Conservation (phyloP, 2,329 filamentous ascomycete species). For the Colletotrichum salicis region DNA sequence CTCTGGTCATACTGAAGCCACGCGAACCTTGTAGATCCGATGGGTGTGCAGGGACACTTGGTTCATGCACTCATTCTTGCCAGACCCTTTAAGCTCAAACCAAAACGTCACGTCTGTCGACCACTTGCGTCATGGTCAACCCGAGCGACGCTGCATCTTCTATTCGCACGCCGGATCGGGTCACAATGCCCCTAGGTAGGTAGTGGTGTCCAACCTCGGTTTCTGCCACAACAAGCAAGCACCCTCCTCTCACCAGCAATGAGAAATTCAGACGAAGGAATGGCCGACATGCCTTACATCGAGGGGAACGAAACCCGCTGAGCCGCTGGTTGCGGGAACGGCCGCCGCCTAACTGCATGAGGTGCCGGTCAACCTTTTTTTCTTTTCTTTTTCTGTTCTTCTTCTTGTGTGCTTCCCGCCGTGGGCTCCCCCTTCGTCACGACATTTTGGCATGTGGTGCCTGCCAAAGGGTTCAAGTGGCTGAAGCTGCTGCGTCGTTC, state of each 20-base stretch:
- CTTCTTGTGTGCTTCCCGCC: background rate
- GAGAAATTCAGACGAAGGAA: constrained; percentile 19
- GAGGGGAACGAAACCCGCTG: background rate
- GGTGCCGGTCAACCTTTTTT: background rate
- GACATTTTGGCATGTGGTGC: background rate
- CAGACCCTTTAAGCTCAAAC: background rate
- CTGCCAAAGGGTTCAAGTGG: background rate
- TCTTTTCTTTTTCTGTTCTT: background rate
- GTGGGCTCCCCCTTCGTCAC: background rate
- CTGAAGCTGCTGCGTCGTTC: constrained; percentile 15
- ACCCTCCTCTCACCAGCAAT: constrained; percentile 5
- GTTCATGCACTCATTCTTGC: constrained; percentile 17
- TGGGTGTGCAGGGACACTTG: constrained; percentile 12
- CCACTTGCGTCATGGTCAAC: constrained; percentile 16
- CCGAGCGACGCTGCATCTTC: background rate
- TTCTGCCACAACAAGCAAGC: constrained; percentile 20
- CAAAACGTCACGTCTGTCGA: constrained; percentile 9
- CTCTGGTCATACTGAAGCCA: background rate
- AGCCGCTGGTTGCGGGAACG: constrained; percentile 19
- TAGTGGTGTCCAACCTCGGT: constrained; percentile 4
- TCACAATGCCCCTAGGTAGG: background rate
- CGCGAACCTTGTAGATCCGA: background rate
- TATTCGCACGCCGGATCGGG: background rate
- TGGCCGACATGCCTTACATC: background rate
- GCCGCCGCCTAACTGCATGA: constrained; percentile 21